phyloP scores from a whole-genome alignment of 1,139 yeast species.

The Magnusiomyces fungicola region DNA sequence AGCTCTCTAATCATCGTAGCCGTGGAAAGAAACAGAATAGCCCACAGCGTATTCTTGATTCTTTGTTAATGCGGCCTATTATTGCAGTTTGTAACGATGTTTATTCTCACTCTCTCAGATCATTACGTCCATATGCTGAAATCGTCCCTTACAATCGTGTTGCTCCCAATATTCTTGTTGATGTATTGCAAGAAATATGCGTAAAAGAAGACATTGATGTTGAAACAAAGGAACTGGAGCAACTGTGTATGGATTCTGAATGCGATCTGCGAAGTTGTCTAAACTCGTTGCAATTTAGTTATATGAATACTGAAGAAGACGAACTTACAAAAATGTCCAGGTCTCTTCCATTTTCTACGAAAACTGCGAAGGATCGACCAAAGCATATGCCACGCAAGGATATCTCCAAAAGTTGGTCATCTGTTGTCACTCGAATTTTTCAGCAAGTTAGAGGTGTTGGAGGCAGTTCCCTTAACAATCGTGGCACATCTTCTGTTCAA shows the following conservation, averaged over 20 bases:
- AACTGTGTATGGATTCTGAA: conserved; percentile 64
- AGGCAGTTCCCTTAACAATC: background rate
- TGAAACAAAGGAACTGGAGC: conserved; percentile 38
- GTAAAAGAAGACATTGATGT: conserved; percentile 38
- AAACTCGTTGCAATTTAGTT: conserved; percentile 70
- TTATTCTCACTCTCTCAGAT: conserved; percentile 65
- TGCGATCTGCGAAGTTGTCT: conserved; percentile 84
- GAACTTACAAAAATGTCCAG: conserved; percentile 2
- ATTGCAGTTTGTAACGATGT: conserved; percentile 89
- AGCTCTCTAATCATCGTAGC: conserved; percentile 11
- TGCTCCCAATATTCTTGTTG: conserved; percentile 41
- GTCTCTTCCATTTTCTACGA: too few relatives aligned
- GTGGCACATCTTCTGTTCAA: conserved; percentile 13
- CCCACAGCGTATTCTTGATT: conserved; percentile 17
- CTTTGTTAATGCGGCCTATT: conserved; percentile 66
- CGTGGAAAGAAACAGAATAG: conserved; percentile 16
- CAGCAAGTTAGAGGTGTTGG: conserved; percentile 40
- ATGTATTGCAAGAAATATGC: conserved; percentile 46
- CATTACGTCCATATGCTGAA: conserved; percentile 66
- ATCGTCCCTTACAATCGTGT: conserved; percentile 60
- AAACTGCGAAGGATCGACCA: too few relatives aligned
- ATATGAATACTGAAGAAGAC: conserved; percentile 21
- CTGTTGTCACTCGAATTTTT: conserved; percentile 26
- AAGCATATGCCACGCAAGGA: too few relatives aligned
- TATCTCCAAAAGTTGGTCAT: conserved; percentile 19